Evolutionary conservation across 2,329 filamentous ascomycete genomes (phyloP).

Genomic region (Ophiostoma australiae): DNA sequence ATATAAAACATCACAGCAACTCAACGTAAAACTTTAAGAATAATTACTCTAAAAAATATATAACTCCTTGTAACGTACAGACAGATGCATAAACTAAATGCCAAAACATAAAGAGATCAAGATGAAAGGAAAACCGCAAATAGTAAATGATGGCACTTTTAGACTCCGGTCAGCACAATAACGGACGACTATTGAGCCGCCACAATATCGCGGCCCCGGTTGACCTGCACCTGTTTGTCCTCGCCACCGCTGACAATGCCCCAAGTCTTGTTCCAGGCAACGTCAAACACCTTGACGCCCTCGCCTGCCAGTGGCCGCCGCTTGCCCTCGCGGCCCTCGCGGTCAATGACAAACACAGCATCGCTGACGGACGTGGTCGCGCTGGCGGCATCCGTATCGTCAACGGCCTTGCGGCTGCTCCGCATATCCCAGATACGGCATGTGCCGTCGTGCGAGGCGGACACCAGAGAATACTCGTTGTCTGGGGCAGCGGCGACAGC

Average conservation of each 20-base stretch:
- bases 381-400: conserved; percentile 17
- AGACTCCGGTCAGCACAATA: background rate
- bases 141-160: conserved; percentile 16
- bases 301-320: conserved; percentile 67
- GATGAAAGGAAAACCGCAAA: conserved; percentile 15
- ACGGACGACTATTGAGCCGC: conserved; percentile 24
- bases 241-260: conserved; percentile 90
- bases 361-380: conserved; percentile 56
- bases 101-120: conserved; percentile 7
- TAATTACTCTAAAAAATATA: conserved; percentile 7
- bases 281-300: conserved; percentile 82
- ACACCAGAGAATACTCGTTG: conserved; percentile 78
- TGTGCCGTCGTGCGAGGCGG: conserved; percentile 86
- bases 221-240: conserved; percentile 92
- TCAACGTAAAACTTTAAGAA: background rate
- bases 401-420: conserved; percentile 54
- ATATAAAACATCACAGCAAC: background rate
- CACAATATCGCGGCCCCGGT: conserved; percentile 58
- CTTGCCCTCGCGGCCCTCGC: conserved; percentile 61
- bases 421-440: conserved; percentile 92
- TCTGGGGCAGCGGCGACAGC: conserved; percentile 49
- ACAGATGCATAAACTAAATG: conserved; percentile 14
- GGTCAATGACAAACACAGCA: conserved; percentile 67
- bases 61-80: conserved; percentile 11
- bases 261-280: conserved; percentile 78